These are phyloP conservation scores for Eutypa lata DNA, from an alignment of 2,329 filamentous ascomycete genomes.

Conservation along the genomic window DNA sequence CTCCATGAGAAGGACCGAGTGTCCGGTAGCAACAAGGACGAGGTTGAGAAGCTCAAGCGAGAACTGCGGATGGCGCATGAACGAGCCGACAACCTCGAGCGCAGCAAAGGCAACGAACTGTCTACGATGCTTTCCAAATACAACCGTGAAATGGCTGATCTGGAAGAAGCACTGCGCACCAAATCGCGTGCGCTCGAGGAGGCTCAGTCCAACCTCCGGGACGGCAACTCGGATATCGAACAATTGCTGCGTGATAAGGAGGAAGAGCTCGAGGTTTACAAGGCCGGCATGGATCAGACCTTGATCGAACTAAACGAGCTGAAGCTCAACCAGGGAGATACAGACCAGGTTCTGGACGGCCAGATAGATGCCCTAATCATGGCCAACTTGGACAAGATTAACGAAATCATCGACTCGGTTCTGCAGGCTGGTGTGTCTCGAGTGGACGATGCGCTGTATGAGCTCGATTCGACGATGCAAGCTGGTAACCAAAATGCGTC, in stretches of 20 bases:
- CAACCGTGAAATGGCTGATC: slow-evolving; percentile 93
- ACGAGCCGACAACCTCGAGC: slow-evolving; percentile 85
- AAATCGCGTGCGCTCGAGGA: slow-evolving; percentile 89
- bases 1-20: slow-evolving; percentile 88
- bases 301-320: slow-evolving; percentile 89
- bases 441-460: slow-evolving; percentile 94
- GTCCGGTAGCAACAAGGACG: slow-evolving; percentile 84
- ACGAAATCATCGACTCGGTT: slow-evolving; percentile 96
- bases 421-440: slow-evolving; percentile 88
- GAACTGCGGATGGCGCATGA: slow-evolving; percentile 91
- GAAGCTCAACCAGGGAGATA: slow-evolving; percentile 69
- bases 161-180: slow-evolving; percentile 85
- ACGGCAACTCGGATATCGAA: slow-evolving; percentile 83
- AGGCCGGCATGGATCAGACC: slow-evolving; percentile 95
- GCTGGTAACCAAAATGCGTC: slow-evolving; percentile 98
- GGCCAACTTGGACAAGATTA: slow-evolving; percentile 86
- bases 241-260: slow-evolving; percentile 87
- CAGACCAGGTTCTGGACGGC: slow-evolving; percentile 78
- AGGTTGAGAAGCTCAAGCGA: slow-evolving; percentile 89
- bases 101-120: slow-evolving; percentile 90
- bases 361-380: slow-evolving; percentile 89
- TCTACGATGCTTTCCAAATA: slow-evolving; percentile 94
- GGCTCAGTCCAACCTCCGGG: slow-evolving; percentile 70
- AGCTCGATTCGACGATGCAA: slow-evolving; percentile 96
- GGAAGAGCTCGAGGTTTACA: slow-evolving; percentile 96